phyloP scores from a whole-genome alignment of 345 rosid genomes.

The Zanthoxylum bungeanum region DNA sequence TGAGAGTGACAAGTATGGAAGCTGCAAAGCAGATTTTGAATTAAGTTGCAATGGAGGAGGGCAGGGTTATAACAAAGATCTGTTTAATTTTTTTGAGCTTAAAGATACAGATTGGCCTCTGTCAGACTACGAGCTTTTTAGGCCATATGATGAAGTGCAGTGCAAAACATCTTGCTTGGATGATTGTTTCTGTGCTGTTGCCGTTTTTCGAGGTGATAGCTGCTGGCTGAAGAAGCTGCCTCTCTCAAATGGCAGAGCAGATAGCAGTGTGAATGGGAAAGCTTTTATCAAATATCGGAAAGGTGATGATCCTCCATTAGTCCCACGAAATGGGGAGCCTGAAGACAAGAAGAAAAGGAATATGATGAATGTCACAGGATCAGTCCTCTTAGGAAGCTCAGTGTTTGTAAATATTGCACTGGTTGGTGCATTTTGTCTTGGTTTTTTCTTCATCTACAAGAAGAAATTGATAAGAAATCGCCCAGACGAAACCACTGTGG shows the following conservation, averaged over 20 bases:
- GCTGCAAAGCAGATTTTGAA: slow-evolving; percentile 9
- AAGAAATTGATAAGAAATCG: not conserved
- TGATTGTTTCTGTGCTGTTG: slow-evolving; percentile 7
- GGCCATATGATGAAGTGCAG: not conserved
- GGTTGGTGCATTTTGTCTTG: slow-evolving; percentile 10
- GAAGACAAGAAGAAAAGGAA: not conserved
- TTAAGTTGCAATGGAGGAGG: not conserved
- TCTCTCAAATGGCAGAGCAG: slow-evolving; percentile 29
- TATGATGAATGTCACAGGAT: not conserved
- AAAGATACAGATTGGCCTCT: not conserved
- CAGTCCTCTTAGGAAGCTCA: slow-evolving; percentile 28
- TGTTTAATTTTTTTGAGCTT: slow-evolving; percentile 13
- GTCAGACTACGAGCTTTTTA: not conserved
- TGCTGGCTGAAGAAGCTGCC: slow-evolving; percentile 42
- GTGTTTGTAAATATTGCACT: slow-evolving; percentile 14
- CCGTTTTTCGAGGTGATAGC: not conserved
- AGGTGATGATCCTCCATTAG: not conserved
- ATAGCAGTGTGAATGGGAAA: not conserved
- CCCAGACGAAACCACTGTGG: not conserved
- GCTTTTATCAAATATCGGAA: not conserved
- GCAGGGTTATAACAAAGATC: slow-evolving; percentile 5
- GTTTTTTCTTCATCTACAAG: slow-evolving; percentile 13
- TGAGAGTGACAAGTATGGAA: not conserved
- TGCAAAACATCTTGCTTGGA: not conserved
- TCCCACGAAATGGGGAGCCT: not conserved